A percentile compares a stretch with the other conserved stretches of the same genome.
phyloP scores from a whole-genome alignment of 2,329 filamentous ascomycete species.

The Hypocrella siamensis region DNA sequence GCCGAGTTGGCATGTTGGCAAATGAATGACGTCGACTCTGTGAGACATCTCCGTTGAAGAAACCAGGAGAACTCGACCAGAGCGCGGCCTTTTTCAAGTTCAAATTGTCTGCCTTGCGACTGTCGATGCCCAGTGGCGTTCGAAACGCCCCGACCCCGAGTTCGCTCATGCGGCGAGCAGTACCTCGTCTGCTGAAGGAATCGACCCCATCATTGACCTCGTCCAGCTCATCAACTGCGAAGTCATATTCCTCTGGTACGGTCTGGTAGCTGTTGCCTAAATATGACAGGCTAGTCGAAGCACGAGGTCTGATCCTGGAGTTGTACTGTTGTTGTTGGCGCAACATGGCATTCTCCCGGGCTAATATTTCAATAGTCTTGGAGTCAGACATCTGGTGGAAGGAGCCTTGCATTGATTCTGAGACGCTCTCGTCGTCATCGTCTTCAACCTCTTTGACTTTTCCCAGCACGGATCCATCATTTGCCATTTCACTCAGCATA shows the following conservation, averaged over 20 bases:
- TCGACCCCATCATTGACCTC: constrained; percentile 38
- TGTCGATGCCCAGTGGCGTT: constrained; percentile 36
- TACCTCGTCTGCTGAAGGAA: constrained; percentile 28
- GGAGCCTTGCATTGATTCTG: constrained; percentile 30
- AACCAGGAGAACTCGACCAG: constrained; percentile 59
- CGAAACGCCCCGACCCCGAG: constrained; percentile 31
- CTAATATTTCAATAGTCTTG: constrained; percentile 47
- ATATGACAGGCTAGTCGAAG: constrained; percentile 39
- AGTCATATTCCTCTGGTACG: constrained; percentile 51
- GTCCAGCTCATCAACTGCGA: constrained; percentile 57
- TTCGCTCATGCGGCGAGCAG: constrained; percentile 41
- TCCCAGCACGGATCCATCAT: constrained; percentile 42
- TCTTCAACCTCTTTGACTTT: constrained; percentile 59
- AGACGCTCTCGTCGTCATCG: constrained; percentile 44
- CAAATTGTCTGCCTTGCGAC: constrained; percentile 42
- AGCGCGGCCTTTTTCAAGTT: constrained; percentile 47
- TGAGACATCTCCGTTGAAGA: constrained; percentile 46
- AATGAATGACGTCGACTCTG: constrained; percentile 73
- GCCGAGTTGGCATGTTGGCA: constrained; percentile 49
- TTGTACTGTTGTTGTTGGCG: constrained; percentile 32
- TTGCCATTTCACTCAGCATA: constrained; percentile 59
- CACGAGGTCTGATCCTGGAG: constrained; percentile 38
- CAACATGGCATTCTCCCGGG: constrained; percentile 46
- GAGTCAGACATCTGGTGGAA: constrained; percentile 40
- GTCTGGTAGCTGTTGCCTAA: constrained; percentile 41